Evolutionary conservation across 2,329 filamentous ascomycete species (phyloP), one percentile per base, ranked within the genome.

Genomic region (Fusarium sp.): DNA sequence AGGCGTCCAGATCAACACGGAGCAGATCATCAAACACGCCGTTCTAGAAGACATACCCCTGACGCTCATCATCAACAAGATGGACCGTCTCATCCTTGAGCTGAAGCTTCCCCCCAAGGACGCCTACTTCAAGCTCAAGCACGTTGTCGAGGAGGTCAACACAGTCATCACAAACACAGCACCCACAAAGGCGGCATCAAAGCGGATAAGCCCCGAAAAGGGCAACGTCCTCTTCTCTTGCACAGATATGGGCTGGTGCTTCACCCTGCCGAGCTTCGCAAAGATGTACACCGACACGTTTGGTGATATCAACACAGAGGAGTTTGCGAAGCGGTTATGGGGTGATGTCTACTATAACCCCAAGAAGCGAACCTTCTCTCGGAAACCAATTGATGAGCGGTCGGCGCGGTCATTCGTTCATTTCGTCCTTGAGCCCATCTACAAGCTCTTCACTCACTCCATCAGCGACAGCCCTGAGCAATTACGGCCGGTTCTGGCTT

Each of bases 71-170:
- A 89, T 99, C 84, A 99, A 98, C 88, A 99, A 99, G 86, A 93
- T 99, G 91, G 97, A 99, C 79, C 92, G 97, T 27, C 86, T 99
- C 69, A 98, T 99, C 71, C 85, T 99, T 54, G 97, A 99, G 84
- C 87, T 99, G 60, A 97, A 97, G 82, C 88, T 99, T 15, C 97
- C 97, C 3, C 97, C 97, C 2, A 94, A 92, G 74, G 97, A 99
- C 81, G 97, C 97, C 14, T 99, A 99, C 85, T 98, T 98, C 88
- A 99, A 99, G 87, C 87, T 99, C 64, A 98, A 98, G 85, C 95
- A 98, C 82, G 95, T 98, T n/a, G 91, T 99, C 63, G 97, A 99
- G 83, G 95, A 98, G 83, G 95, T 99, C 83, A 99, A 99, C 84
- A 98, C 95, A 1, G 87, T 97, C 76, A 98, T 99, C 79, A 94